These are phyloP conservation scores for Blepharisma stoltei DNA, from an alignment of 73 alveolate genomes.

Conservation along the genomic window DNA sequence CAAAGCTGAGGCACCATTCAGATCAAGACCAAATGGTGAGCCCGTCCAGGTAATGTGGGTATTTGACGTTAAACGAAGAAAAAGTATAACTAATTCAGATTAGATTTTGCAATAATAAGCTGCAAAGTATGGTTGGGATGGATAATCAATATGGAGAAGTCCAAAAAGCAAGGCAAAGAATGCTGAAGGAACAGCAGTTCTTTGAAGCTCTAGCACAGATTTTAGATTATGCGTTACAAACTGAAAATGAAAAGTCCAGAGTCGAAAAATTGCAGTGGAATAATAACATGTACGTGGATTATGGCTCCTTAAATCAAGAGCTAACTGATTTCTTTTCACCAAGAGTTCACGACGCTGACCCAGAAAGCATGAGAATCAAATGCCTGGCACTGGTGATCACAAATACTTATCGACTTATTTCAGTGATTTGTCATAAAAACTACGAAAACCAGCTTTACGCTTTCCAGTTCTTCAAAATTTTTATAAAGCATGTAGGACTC, in stretches of 20 bases:
- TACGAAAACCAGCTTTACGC: not conserved
- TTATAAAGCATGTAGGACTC: not conserved
- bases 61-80: too few species aligned
- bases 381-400: not conserved
- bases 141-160: constrained; percentile 25
- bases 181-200: not conserved
- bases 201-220: constrained; percentile 15
- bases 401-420: not conserved
- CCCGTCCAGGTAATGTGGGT: too few species aligned
- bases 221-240: not conserved
- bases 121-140: constrained; percentile 16
- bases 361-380: not conserved
- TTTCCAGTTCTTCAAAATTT: not conserved
- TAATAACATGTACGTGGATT: too few species aligned
- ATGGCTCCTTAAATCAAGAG: too few species aligned
- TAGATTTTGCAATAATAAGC: not conserved
- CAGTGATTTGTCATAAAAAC: constrained; percentile 7
- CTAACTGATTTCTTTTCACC: too few species aligned
- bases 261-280: too few species aligned
- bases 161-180: not conserved
- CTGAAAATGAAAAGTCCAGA: not conserved
- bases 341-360: not conserved
- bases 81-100: too few species aligned
- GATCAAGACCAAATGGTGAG: too few species aligned
- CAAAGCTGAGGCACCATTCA: too few species aligned